phyloP scores from a whole-genome alignment of 225 moss, liverwort and hornwort species.

The Bryum argenteum region DNA sequence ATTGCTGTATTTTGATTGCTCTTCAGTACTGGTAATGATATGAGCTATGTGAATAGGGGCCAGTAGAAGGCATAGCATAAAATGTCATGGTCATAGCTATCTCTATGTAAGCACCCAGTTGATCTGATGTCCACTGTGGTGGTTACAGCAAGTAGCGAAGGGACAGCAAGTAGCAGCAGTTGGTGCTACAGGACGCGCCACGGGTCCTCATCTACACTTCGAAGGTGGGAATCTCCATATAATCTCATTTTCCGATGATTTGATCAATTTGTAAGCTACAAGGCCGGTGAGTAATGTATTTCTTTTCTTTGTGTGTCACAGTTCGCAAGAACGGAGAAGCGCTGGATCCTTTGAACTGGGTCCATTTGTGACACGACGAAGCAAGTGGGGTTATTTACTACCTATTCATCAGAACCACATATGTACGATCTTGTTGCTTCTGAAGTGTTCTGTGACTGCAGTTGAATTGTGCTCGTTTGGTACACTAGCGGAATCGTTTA shows the following conservation, averaged over 20 bases:
- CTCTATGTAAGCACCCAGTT: not conserved
- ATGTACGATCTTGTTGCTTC: conserved; percentile 2
- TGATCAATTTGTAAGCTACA: not conserved
- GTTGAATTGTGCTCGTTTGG: conserved; percentile 19
- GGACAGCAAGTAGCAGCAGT: conserved; percentile 93
- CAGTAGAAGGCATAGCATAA: not conserved
- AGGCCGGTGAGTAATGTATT: not conserved
- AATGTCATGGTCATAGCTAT: not conserved
- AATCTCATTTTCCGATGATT: not conserved
- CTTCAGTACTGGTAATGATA: not conserved
- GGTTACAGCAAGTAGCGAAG: conserved; percentile 69
- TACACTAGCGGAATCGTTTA: conserved; percentile 13
- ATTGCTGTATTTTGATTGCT: no score
- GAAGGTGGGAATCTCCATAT: conserved; percentile 51
- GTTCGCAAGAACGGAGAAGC: conserved; percentile 84
- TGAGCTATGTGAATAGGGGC: not conserved
- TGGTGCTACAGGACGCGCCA: conserved; percentile 82
- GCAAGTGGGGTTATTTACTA: conserved; percentile 6
- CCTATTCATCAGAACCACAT: conserved; percentile 2
- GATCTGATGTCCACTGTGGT: conserved; percentile 16
- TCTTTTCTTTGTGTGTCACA: conserved; percentile 33
- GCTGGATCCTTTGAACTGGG: conserved; percentile 81
- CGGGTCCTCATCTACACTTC: conserved; percentile 88
- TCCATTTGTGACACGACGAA: conserved; percentile 48
- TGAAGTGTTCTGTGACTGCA: conserved; percentile 17